Base-by-base conservation (phyloP, 345 rosid species). In the Brassica carinata region DNA sequence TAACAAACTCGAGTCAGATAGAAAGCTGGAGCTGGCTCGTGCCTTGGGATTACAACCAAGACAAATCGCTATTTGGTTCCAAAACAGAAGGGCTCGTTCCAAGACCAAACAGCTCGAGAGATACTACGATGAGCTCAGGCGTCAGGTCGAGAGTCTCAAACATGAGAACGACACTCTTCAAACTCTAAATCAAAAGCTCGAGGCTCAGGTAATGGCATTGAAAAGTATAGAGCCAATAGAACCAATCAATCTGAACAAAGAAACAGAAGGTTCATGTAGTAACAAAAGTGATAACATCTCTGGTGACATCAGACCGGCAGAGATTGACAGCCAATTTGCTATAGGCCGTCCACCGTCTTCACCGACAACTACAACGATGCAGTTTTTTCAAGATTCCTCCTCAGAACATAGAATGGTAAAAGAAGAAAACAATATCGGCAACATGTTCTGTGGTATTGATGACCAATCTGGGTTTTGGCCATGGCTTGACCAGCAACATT, bases 51-150 rank as follows among this genome's bases (percentile, higher is more conserved):
- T 95, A 70, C 97, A 94, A 57, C 97, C 98, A 64, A 90, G 98
- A 80, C 95, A 94, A 86, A 79, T 94, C 74, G 93, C 97, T 4
- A 92, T 93, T 8, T 95, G 99, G 99, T 95, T 95, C 78, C 99
- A 95, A 79, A 93, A 95, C 85, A 88, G 97, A 76, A 90, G 98
- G 68, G 99, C 98, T 17, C 84, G 98, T 55, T 95, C 96, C 91
- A 93, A 95, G 83, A 93, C 97, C 5, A 91, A 93, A 76, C 97
- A 95, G 75, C 90, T 94, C 0, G 98, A 94, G 87, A 92, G 87
- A 85, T 98, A 95, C 75, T 91, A 93, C 45, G 94, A 93, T 79
- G 80, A 85, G 31, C 95, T 95, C 36, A 91, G 88, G 72, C 84
- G 87, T 84, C 92, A 90, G 53, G 90, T 81, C 69, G 93, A 95